These are phyloP conservation scores for Penicillium occitanis DNA, from an alignment of 2,329 filamentous ascomycete species.

Conservation along the genomic window DNA sequence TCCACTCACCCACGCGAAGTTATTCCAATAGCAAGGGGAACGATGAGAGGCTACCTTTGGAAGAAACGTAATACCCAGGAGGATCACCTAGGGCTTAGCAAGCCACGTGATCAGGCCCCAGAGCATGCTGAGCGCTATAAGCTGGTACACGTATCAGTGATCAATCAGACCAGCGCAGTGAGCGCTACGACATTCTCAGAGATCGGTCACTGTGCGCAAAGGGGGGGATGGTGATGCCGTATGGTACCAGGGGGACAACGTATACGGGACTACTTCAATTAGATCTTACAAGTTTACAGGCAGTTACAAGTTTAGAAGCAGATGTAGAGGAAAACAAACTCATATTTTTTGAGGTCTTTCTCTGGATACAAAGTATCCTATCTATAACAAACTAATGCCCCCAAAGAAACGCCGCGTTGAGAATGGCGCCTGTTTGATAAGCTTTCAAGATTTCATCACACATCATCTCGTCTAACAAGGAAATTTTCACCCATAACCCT, in stretches of 20 bases:
- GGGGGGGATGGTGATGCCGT: not conserved
- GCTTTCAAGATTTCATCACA: slow-evolving; percentile 17
- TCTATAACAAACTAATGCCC: slow-evolving; percentile 10
- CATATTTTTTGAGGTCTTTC: slow-evolving; percentile 11
- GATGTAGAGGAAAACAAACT: slow-evolving; percentile 3
- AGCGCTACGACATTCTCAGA: too few relatives aligned
- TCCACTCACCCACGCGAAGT: not conserved
- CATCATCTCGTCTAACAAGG: slow-evolving; percentile 21
- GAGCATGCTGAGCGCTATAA: not conserved
- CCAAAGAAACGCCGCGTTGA: slow-evolving; percentile 25
- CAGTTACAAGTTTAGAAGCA: too few relatives aligned
- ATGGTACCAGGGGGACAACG: not conserved
- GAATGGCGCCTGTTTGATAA: slow-evolving; percentile 24
- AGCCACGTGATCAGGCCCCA: not conserved
- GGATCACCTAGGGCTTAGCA: not conserved
- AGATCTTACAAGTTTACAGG: not conserved
- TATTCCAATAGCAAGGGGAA: not conserved
- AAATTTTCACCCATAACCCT: slow-evolving; percentile 16
- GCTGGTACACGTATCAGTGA: not conserved
- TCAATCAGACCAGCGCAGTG: too few relatives aligned
- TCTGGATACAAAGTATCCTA: not conserved
- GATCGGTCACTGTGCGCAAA: too few relatives aligned
- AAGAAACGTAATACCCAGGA: not conserved
- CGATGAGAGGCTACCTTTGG: not conserved
- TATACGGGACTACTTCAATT: not conserved